Evolutionary conservation across 306 rosid genomes (phyloP).

Genomic region (Vigna reflexopilosa): DNA sequence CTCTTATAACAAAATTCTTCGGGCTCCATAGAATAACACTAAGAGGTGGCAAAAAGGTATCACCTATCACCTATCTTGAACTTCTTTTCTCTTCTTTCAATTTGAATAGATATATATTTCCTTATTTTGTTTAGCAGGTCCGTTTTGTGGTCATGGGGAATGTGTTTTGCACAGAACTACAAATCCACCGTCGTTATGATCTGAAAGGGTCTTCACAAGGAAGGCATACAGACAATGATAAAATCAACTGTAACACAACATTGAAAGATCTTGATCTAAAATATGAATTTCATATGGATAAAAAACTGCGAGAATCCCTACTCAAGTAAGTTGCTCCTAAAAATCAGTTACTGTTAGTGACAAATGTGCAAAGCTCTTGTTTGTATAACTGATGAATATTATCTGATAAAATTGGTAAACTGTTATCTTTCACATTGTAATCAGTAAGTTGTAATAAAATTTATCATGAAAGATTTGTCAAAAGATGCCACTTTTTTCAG

Average conservation of each 20-base stretch:
- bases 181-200: conserved; percentile 84
- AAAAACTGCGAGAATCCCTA: conserved; percentile 73
- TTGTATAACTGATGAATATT: not conserved
- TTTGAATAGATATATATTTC: conserved; percentile 10
- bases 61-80: conserved; percentile 27
- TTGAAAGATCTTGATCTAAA: conserved; percentile 82
- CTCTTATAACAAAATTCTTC: conserved; percentile 86
- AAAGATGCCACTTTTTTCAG: too few species aligned
- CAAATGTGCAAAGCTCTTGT: not conserved
- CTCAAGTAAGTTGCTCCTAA: conserved; percentile 62
- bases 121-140: conserved; percentile 62
- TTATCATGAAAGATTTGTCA: too few species aligned
- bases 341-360: conserved; percentile 2
- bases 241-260: conserved; percentile 65
- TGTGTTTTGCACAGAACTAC: conserved; percentile 85
- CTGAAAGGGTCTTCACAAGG: conserved; percentile 91
- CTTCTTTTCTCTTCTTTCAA: conserved; percentile 33
- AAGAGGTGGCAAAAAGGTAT: conserved; percentile 78
- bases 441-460: too few species aligned
- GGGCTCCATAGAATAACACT: conserved; percentile 84
- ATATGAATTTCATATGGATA: conserved; percentile 88
- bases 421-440: too few species aligned
- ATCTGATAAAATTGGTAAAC: not conserved
- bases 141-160: conserved; percentile 97
- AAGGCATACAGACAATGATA: conserved; percentile 68